Evolutionary conservation across 2,329 filamentous ascomycete genomes (phyloP).

Genomic region (Paecilomyces dactylethromorphus): DNA sequence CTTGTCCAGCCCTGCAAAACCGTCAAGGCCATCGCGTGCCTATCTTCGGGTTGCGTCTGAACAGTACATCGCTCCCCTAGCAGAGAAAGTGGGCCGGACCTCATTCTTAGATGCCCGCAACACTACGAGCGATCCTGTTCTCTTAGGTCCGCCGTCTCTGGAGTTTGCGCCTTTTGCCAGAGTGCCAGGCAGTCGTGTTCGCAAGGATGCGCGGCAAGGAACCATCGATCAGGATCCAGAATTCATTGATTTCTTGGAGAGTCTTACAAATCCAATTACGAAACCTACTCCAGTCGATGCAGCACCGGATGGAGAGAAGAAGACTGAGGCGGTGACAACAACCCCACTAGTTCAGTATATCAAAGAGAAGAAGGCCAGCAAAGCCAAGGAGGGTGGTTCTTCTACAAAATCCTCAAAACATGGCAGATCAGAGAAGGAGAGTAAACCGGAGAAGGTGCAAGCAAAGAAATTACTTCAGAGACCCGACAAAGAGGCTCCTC

Average conservation of each 20-base stretch:
- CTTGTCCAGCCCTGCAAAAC: conserved; percentile 68
- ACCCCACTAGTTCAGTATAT: conserved; percentile 88
- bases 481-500: conserved; percentile 24
- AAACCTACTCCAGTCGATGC: conserved; percentile 48
- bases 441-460: conserved; percentile 34
- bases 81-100: conserved; percentile 61
- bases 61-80: conserved; percentile 60
- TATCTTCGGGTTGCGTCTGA: conserved; percentile 76
- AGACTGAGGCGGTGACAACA: conserved; percentile 61
- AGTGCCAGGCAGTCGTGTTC: conserved; percentile 65
- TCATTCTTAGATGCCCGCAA: conserved; percentile 78
- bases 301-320: conserved; percentile 45
- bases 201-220: conserved; percentile 78
- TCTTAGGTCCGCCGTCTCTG: conserved; percentile 71
- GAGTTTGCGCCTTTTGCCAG: conserved; percentile 83
- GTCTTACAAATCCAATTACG: conserved; percentile 67
- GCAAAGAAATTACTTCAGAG: conserved; percentile 37
- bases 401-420: conserved; percentile 31
- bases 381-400: conserved; percentile 55
- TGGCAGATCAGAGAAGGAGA: conserved; percentile 32
- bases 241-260: conserved; percentile 88
- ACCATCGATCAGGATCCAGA: conserved; percentile 96
- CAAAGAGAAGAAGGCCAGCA: conserved; percentile 83
- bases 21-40: conserved; percentile 70
- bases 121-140: conserved; percentile 62